A percentile compares a stretch with the other conserved stretches of the same genome.
phyloP scores from a whole-genome alignment of 257 asterid species.

The Primulina eburnea region DNA sequence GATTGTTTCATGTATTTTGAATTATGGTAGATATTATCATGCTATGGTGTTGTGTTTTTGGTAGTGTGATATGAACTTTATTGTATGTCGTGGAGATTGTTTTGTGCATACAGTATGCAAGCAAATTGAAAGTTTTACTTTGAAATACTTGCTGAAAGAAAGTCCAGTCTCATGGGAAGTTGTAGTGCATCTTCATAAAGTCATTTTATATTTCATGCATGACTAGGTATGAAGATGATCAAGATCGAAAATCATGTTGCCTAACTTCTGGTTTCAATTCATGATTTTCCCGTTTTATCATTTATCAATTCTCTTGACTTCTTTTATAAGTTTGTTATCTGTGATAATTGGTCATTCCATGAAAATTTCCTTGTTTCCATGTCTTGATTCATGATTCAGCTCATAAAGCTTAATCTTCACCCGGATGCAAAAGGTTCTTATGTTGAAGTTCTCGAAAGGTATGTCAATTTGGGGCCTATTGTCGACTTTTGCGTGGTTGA shows the following conservation, averaged over 20 bases:
- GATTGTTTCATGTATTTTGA: background rate
- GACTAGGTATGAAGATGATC: background rate
- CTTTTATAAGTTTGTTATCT: background rate
- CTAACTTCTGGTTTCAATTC: background rate
- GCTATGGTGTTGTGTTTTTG: conserved; percentile 9
- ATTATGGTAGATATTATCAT: background rate
- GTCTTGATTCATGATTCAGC: conserved; percentile 43
- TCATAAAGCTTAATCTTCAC: conserved; percentile 76
- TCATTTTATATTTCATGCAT: conserved; percentile 1
- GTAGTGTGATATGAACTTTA: background rate
- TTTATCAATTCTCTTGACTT: background rate
- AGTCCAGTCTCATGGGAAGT: conserved; percentile 3
- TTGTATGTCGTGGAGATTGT: background rate
- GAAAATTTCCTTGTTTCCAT: conserved; percentile 10
- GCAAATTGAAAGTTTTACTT: background rate
- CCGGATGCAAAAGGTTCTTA: conserved; percentile 83
- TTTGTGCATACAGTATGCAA: background rate
- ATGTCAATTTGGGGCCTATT: conserved; percentile 91
- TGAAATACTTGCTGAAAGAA: background rate
- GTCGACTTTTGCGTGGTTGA: conserved; percentile 94
- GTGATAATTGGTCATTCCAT: background rate
- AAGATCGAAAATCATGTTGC: background rate
- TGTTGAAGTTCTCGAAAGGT: conserved; percentile 86
- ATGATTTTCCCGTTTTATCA: too few species aligned
- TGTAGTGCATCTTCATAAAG: conserved; percentile 3